A percentile compares a stretch with the other conserved stretches of the same genome.
These are phyloP conservation scores for Mesotaenium endlicherianum DNA, from an alignment of 139 green algal genomes.

Conservation along the genomic window DNA sequence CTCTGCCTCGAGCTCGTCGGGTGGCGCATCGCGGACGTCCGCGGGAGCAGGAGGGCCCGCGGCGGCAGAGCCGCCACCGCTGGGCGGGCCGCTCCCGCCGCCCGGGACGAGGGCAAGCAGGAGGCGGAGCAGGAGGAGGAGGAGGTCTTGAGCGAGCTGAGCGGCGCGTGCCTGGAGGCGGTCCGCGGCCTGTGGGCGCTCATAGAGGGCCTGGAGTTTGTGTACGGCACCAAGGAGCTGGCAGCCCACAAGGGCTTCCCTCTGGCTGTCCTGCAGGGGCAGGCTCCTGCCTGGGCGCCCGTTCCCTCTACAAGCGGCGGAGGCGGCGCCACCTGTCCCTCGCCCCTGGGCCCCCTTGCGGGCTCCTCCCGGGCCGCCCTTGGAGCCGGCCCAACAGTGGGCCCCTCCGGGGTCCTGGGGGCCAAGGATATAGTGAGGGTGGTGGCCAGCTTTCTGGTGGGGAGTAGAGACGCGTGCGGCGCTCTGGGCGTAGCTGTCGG, in stretches of 20 bases:
- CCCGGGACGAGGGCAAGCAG: background rate
- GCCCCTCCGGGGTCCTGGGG: background rate
- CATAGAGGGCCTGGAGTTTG: constrained; percentile 26
- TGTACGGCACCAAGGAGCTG: background rate
- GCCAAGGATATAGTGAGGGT: background rate
- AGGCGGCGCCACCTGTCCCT: no score
- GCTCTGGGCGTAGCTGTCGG: background rate
- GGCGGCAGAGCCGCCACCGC: background rate
- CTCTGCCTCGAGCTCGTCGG: background rate
- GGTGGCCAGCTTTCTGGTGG: background rate
- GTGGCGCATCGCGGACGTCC: no score
- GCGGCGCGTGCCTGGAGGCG: background rate
- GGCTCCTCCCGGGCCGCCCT: no score
- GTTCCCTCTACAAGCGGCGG: no score
- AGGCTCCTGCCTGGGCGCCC: background rate
- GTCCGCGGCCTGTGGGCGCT: constrained; percentile 8
- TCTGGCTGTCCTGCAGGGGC: constrained; percentile 10
- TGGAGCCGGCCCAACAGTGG: background rate
- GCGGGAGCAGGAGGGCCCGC: background rate
- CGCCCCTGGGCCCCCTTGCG: no score
- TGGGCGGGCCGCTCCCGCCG: background rate
- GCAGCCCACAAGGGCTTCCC: constrained; percentile 29
- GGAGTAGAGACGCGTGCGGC: background rate
- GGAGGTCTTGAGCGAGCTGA: no score
- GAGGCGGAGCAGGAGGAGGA: background rate